A percentile compares a stretch with the other conserved stretches of the same genome.
These are phyloP conservation scores for Entomortierella beljakovae DNA, from an alignment of 192 early-diverging fungal species.

Conservation along the genomic window DNA sequence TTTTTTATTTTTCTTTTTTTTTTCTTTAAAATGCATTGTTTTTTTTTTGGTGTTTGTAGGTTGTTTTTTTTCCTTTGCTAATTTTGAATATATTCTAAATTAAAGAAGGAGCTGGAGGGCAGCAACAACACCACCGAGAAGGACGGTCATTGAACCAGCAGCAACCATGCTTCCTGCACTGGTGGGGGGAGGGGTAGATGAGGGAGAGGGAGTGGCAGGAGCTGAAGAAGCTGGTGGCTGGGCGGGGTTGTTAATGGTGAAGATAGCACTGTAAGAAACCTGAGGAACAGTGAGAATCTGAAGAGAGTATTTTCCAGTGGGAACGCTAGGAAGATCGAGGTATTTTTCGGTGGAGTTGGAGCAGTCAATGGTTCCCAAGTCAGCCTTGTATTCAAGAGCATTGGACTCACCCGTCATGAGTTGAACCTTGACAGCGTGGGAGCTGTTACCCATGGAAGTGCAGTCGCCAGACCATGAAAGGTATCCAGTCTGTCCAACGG, in stretches of 20 bases:
- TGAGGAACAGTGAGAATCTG: slow-evolving; percentile 22
- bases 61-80: no score
- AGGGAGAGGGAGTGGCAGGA: neutral
- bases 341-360: neutral
- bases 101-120: slow-evolving; percentile 26
- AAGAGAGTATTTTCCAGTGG: slow-evolving; percentile 25
- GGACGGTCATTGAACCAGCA: slow-evolving; percentile 8
- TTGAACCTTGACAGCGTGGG: slow-evolving; percentile 9
- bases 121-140: slow-evolving; percentile 11
- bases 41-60: no score
- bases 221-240: neutral
- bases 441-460: slow-evolving; percentile 10
- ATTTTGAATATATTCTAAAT: no score
- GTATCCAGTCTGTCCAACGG: neutral
- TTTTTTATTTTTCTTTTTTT: no score
- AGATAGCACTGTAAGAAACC: slow-evolving; percentile 19
- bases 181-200: neutral
- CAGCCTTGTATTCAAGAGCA: slow-evolving; percentile 9
- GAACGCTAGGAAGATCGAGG: slow-evolving; percentile 3
- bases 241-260: slow-evolving; percentile 6
- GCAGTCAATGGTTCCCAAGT: slow-evolving; percentile 26
- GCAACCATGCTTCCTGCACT: neutral
- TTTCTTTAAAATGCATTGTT: no score
- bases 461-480: slow-evolving; percentile 35
- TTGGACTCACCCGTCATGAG: slow-evolving; percentile 23